Percentiles rank a stretch among this genome's conserved stretches.
phyloP scores from a whole-genome alignment of 176 grass and related monocot genomes.

The Aegilops longissima region DNA sequence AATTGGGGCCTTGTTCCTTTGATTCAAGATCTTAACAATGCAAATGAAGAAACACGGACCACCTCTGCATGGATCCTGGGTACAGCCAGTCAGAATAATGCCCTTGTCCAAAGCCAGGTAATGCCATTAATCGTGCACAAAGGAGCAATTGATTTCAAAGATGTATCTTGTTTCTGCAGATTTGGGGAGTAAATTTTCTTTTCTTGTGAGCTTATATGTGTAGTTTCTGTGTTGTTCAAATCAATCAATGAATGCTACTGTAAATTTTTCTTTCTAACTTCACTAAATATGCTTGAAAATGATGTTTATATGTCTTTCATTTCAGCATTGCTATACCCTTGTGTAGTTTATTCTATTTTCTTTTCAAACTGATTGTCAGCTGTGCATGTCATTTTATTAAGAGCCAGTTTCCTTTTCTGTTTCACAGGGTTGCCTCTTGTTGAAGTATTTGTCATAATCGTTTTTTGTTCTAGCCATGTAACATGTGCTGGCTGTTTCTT shows the following conservation, averaged over 20 bases:
- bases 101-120: conserved; percentile 90
- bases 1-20: conserved; percentile 69
- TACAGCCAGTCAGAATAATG: conserved; percentile 84
- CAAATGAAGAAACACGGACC: conserved; percentile 61
- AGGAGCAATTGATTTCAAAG: background rate
- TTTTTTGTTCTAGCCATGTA: conserved; percentile 13
- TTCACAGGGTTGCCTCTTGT: background rate
- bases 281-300: background rate
- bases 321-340: background rate
- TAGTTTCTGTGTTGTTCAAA: background rate
- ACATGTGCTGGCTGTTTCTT: conserved; percentile 20
- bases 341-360: background rate
- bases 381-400: background rate
- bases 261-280: background rate
- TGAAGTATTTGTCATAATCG: conserved; percentile 20
- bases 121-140: background rate
- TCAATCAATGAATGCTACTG: background rate
- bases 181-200: background rate
- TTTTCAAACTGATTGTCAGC: background rate
- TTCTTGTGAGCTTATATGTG: background rate
- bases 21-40: conserved; percentile 72
- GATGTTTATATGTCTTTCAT: background rate
- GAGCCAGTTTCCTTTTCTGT: background rate
- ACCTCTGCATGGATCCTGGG: conserved; percentile 81
- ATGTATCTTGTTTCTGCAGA: background rate